Conservation (phyloP, 169 alveolate genomes). For the Eimeria brunetti region DNA sequence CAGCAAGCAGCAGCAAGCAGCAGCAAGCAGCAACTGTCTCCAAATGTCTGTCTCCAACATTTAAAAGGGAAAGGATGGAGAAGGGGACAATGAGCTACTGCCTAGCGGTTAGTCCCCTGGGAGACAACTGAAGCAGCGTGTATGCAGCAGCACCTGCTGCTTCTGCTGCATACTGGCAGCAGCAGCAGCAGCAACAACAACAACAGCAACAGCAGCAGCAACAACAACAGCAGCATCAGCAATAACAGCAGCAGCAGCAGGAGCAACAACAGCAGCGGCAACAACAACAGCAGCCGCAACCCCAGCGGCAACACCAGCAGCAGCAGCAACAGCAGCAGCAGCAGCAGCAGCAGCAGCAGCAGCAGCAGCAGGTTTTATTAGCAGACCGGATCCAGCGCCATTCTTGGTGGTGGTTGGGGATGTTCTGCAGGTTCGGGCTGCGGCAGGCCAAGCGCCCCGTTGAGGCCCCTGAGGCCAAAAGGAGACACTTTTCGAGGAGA, state of each 20-base stretch:
- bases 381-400: constrained; percentile 40
- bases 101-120: no score
- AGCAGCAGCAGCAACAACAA: neutral
- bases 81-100: no score
- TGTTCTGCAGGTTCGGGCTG: constrained; percentile 31
- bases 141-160: no score
- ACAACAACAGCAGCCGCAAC: no score
- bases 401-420: constrained; percentile 43
- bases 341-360: neutral
- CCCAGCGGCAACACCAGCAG: neutral
- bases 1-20: neutral
- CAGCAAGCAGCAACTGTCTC: no score
- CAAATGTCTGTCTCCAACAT: no score
- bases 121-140: no score
- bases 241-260: no score
- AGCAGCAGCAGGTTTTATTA: neutral
- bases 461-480: constrained; percentile 6
- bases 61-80: no score
- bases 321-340: neutral
- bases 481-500: neutral
- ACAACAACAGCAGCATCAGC: no score
- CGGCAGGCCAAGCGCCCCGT: constrained; percentile 55
- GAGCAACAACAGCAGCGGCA: no score
- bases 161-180: neutral
- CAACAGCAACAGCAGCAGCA: neutral